Evolutionary conservation across 208 protist genomes (phyloP), one percentile per base, ranked within the genome.

Genomic region (Trypanosoma brucei): DNA sequence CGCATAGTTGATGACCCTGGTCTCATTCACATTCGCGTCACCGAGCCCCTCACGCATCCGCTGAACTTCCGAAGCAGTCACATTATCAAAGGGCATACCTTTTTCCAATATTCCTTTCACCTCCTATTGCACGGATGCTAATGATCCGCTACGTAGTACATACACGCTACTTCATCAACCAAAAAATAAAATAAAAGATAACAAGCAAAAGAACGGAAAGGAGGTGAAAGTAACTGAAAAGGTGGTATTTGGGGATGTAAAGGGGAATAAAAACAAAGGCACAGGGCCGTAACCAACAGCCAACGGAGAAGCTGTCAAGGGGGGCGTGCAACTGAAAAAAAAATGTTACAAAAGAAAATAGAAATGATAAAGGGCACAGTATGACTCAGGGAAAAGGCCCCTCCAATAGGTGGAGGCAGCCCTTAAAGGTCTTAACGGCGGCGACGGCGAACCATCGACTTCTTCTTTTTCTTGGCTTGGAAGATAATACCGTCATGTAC

Each of bases 401-500:
- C 30, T 30, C 6, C 4, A n/a, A 5, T 30, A 4, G 14, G 55
- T 38, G 30, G 30, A 35, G 58, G 4, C 36, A n/a, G 1, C 49
- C n/a, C 6, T 11, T 39, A 0, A 9, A 56, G 67, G 69, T 97
- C 96, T 85, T 98, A 98, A 73, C 99, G 95, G 68, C 91, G 97
- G 81, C 99, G 99, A 92, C 99, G 99, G 68, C 99, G 78, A 68
- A 96, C 80, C 38, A 99, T 95, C 69, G 97, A 98, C 68, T 98
- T 97, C 68, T 99, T 98, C 42, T 46, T 46, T 68, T 72, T 67
- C 79, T 84, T 92, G 49, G 68, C 82, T 65, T 88, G 80, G 75
- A 98, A 81, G 73, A 98, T 87, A 78, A 97, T 91, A 78, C 98
- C 98, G 62, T 99, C 94, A 83, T 97, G 99, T 67, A 98, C 97